Percentiles rank a stretch among this genome's conserved stretches.
These are phyloP conservation scores for Blepharisma japonicum DNA, from an alignment of 73 alveolate genomes.

Conservation along the genomic window DNA sequence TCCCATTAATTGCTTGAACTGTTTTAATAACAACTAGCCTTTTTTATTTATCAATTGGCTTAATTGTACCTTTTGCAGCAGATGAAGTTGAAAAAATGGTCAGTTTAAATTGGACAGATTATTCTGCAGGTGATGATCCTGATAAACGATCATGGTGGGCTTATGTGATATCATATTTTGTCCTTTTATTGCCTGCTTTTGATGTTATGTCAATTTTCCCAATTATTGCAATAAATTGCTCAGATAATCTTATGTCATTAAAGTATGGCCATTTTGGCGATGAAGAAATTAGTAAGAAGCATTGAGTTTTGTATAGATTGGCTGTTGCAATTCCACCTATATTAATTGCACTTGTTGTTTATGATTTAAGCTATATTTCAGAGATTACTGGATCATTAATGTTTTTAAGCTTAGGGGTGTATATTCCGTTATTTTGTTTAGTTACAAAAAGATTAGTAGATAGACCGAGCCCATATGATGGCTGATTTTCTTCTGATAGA, in stretches of 20 bases:
- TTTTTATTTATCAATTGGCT: neutral
- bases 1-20: neutral
- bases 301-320: neutral
- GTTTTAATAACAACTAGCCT: neutral
- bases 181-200: slow-evolving; percentile 9
- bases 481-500: neutral
- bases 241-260: slow-evolving; percentile 20
- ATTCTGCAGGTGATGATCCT: neutral
- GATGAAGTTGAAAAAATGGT: neutral
- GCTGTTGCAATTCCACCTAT: neutral
- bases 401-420: neutral
- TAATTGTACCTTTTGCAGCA: neutral
- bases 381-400: slow-evolving; percentile 18
- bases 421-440: neutral
- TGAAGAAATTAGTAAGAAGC: neutral
- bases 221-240: neutral
- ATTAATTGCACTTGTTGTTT: neutral
- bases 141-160: slow-evolving; percentile 2
- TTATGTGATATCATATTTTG: neutral
- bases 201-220: slow-evolving; percentile 12
- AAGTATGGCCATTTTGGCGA: neutral
- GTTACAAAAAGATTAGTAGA: slow-evolving; percentile 1
- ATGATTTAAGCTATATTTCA: neutral
- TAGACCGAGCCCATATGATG: neutral
- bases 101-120: slow-evolving; percentile 26